These are phyloP conservation scores for Coniochaeta sp. DNA, from an alignment of 2,329 filamentous ascomycete genomes.

Conservation along the genomic window DNA sequence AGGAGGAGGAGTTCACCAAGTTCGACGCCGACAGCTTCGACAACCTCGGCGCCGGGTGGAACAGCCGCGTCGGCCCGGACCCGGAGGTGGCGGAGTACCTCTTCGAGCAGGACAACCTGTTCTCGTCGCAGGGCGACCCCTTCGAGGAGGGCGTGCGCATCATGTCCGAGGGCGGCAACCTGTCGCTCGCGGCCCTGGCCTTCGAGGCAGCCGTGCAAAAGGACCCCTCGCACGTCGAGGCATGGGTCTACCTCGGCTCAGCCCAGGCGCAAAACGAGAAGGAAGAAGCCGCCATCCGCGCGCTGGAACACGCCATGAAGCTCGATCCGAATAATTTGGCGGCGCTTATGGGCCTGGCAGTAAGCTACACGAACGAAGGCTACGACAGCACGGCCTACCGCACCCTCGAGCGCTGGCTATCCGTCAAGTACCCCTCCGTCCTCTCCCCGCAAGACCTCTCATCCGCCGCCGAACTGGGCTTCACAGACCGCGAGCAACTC, in stretches of 20 bases:
- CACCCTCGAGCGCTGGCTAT: slow-evolving; percentile 92
- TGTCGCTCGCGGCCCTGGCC: slow-evolving; percentile 85
- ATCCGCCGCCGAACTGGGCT: slow-evolving; percentile 75
- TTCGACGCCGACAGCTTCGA: slow-evolving; percentile 49
- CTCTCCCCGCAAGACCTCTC: slow-evolving; percentile 67
- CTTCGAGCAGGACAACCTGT: slow-evolving; percentile 92
- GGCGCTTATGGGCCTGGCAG: slow-evolving; percentile 89
- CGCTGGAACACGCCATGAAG: slow-evolving; percentile 84
- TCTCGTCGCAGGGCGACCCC: slow-evolving; percentile 66
- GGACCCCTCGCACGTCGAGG: slow-evolving; percentile 78
- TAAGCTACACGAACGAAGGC: slow-evolving; percentile 97
- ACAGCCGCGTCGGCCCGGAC: slow-evolving; percentile 57
- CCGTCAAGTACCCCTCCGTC: slow-evolving; percentile 86
- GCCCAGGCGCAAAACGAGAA: slow-evolving; percentile 98
- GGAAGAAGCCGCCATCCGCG: slow-evolving; percentile 90
- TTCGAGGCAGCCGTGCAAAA: slow-evolving; percentile 95
- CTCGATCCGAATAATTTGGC: slow-evolving; percentile 80
- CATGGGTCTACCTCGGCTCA: slow-evolving; percentile 87
- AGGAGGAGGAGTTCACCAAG: slow-evolving; percentile 61
- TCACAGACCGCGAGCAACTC: slow-evolving; percentile 84
- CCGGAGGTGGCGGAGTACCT: slow-evolving; percentile 83
- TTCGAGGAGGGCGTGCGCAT: slow-evolving; percentile 93
- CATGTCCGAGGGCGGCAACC: slow-evolving; percentile 86
- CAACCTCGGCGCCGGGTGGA: slow-evolving; percentile 57
- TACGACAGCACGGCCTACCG: slow-evolving; percentile 97